Evolutionary conservation across 1,284 basidiomycete species (phyloP).

Genomic region (Rhodofomes roseus): DNA sequence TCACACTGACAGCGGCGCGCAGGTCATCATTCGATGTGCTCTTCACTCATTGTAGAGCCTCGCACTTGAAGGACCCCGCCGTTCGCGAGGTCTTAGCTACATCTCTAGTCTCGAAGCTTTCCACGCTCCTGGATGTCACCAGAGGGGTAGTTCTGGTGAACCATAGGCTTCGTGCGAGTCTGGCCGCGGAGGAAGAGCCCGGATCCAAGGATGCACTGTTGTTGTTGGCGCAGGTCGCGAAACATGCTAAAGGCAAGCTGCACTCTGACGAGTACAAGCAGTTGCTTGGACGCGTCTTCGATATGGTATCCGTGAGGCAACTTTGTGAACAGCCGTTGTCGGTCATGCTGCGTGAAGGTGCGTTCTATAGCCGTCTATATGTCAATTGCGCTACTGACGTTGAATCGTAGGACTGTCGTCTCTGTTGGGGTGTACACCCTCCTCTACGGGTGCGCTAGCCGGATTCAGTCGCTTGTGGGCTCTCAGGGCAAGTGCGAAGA

Average conservation of each 20-base stretch:
- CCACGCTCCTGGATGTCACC: slow-evolving; percentile 29
- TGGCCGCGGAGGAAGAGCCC: neutral
- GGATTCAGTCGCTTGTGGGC: slow-evolving; percentile 31
- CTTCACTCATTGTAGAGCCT: slow-evolving; percentile 37
- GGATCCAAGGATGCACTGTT: slow-evolving; percentile 9
- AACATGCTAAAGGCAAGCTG: neutral
- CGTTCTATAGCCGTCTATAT: neutral
- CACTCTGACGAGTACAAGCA: neutral
- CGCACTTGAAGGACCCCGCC: slow-evolving; percentile 18
- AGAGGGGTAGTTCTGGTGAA: slow-evolving; percentile 35
- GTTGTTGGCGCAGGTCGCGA: slow-evolving; percentile 14
- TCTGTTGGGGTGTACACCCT: neutral
- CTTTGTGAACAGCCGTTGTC: slow-evolving; percentile 16
- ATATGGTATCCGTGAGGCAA: neutral
- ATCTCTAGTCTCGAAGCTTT: slow-evolving; percentile 23
- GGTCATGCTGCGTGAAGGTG: slow-evolving; percentile 31
- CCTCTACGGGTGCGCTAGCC: neutral
- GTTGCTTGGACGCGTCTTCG: neutral
- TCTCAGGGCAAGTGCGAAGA: neutral
- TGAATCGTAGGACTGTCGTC: neutral
- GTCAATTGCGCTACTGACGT: neutral
- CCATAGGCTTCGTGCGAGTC: slow-evolving; percentile 30
- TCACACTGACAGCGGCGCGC: slow-evolving; percentile 3
- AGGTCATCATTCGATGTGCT: slow-evolving; percentile 44
- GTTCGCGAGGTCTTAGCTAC: slow-evolving; percentile 27